A percentile compares a stretch with the other conserved stretches of the same genome.
These are phyloP conservation scores for Pythium apleroticum DNA, from an alignment of 352 stramenopile species.

Conservation along the genomic window DNA sequence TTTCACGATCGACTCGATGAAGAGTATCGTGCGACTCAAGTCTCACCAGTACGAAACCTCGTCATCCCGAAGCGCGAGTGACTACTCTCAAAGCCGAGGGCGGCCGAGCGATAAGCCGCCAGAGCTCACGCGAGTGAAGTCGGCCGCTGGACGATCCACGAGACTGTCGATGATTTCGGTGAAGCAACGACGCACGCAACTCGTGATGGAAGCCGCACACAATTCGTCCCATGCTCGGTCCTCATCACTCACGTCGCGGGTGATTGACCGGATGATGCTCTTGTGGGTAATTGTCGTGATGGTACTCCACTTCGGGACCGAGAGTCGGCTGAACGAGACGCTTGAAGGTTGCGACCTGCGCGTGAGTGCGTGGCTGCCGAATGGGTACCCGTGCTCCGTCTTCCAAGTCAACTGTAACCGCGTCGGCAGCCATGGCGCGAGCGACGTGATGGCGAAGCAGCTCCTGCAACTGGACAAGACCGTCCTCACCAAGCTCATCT, in stretches of 20 bases:
- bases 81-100: not conserved
- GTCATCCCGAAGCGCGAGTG: not conserved
- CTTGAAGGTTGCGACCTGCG: not conserved
- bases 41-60: not conserved
- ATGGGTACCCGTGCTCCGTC: constrained; percentile 14
- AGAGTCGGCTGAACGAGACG: not conserved
- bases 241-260: not conserved
- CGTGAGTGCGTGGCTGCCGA: constrained; percentile 15
- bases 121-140: not conserved
- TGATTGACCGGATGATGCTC: not conserved
- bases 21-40: constrained; percentile 6
- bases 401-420: constrained; percentile 24
- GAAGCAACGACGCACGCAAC: not conserved
- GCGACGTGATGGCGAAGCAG: not conserved
- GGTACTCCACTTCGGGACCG: not conserved
- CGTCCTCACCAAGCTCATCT: constrained; percentile 7
- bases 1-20: constrained; percentile 12
- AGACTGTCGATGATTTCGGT: not conserved
- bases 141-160: no score
- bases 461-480: constrained; percentile 13
- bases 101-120: not conserved
- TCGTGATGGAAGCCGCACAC: not conserved
- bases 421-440: not conserved
- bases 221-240: not conserved
- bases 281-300: constrained; percentile 8